phyloP scores from a whole-genome alignment of 2,329 filamentous ascomycete genomes.

The Alternaria alternata region DNA sequence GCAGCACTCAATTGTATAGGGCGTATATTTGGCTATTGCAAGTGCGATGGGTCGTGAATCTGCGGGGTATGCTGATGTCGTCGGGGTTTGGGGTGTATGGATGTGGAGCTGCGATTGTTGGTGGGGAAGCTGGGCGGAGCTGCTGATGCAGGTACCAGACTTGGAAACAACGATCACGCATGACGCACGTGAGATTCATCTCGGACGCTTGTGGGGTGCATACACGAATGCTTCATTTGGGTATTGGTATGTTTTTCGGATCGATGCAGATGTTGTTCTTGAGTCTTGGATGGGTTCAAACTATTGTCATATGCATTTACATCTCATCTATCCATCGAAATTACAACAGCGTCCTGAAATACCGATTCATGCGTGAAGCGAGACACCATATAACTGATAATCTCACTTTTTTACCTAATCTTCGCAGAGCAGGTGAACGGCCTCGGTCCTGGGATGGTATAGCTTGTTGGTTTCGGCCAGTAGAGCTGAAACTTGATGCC shows the following conservation, averaged over 20 bases:
- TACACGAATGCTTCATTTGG: neutral
- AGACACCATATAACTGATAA: neutral
- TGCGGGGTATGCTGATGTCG: neutral
- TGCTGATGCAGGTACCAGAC: neutral
- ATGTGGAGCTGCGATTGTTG: slow-evolving; percentile 13
- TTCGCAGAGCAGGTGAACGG: slow-evolving; percentile 52
- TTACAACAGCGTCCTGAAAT: neutral
- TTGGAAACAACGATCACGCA: neutral
- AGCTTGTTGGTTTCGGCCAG: slow-evolving; percentile 48
- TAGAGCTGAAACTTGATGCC: slow-evolving; percentile 46
- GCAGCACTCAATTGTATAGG: neutral
- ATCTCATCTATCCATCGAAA: neutral
- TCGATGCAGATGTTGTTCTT: neutral
- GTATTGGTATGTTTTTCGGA: neutral
- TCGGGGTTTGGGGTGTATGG: slow-evolving; percentile 6
- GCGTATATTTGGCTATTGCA: neutral
- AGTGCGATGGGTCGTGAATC: neutral
- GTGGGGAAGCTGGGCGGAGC: slow-evolving; percentile 1
- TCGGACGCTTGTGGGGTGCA: slow-evolving; percentile 9
- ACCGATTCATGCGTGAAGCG: neutral
- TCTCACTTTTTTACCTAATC: neutral
- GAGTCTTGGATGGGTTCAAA: neutral
- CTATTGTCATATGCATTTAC: neutral
- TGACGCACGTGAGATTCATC: neutral
- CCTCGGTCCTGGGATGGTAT: slow-evolving; percentile 58